A percentile compares a stretch with the other conserved stretches of the same genome.
Evolutionary conservation across 2,329 filamentous ascomycete genomes (phyloP).

Genomic region (Fusarium buharicum): DNA sequence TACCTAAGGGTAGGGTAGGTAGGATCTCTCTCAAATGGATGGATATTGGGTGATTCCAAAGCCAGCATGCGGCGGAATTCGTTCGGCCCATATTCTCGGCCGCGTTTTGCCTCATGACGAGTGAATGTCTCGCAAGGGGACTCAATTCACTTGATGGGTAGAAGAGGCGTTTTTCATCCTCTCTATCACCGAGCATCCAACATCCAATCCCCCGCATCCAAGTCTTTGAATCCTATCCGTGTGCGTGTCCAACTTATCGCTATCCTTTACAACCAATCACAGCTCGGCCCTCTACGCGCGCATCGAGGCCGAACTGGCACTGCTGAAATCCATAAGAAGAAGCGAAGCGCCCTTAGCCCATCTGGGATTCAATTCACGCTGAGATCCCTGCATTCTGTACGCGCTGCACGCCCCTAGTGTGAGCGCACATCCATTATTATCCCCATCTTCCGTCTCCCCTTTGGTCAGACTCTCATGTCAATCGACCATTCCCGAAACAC

Average conservation of each 20-base stretch:
- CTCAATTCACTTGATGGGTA: slow-evolving; percentile 1
- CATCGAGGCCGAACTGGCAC: slow-evolving; percentile 20
- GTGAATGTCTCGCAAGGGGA: slow-evolving; percentile 15
- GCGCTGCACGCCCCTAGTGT: slow-evolving; percentile 25
- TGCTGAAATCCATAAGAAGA: slow-evolving; percentile 3
- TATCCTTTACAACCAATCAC: slow-evolving; percentile 1
- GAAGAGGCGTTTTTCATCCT: slow-evolving; percentile 9
- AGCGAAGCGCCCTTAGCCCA: background rate
- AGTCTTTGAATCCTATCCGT: slow-evolving; percentile 5
- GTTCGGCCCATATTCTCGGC: slow-evolving; percentile 8
- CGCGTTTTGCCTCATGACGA: slow-evolving; percentile 24
- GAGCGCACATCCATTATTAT: slow-evolving; percentile 13
- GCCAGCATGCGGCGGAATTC: background rate
- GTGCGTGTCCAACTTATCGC: background rate
- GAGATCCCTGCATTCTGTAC: slow-evolving; percentile 13
- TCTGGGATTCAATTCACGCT: slow-evolving; percentile 6
- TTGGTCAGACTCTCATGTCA: slow-evolving; percentile 30
- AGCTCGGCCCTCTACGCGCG: slow-evolving; percentile 21
- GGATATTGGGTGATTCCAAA: background rate
- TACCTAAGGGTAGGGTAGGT: no score
- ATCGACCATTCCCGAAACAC: slow-evolving; percentile 36
- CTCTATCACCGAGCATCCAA: background rate
- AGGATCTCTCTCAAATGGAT: no score
- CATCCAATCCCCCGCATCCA: slow-evolving; percentile 12
- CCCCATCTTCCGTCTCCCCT: slow-evolving; percentile 28